These are phyloP conservation scores for Fragaria nilgerrensis DNA, from an alignment of 306 rosid species.

Conservation along the genomic window DNA sequence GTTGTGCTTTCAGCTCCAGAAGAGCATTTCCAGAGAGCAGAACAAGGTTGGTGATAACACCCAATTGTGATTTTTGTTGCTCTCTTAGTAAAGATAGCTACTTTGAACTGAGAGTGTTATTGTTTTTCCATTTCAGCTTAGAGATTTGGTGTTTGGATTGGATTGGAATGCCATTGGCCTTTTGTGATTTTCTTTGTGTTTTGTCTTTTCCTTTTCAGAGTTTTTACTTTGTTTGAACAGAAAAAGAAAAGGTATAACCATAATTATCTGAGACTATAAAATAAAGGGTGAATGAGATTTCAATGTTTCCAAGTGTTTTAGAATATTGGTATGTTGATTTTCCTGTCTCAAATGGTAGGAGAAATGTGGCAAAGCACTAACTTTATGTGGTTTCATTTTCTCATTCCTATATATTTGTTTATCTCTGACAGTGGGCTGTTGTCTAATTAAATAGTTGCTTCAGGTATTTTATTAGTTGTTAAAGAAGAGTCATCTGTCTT, in stretches of 20 bases:
- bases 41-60: constrained; percentile 21
- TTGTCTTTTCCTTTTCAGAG: constrained; percentile 2
- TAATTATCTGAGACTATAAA: not conserved
- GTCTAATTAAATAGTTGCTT: constrained; percentile 43
- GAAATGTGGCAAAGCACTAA: constrained; percentile 43
- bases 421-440: constrained; percentile 29
- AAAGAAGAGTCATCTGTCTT: constrained; percentile 32
- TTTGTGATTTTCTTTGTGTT: constrained; percentile 24
- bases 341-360: constrained; percentile 41
- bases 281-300: constrained; percentile 31
- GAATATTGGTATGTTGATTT: constrained; percentile 23
- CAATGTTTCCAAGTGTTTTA: constrained; percentile 25
- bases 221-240: not conserved
- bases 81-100: constrained; percentile 11
- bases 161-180: constrained; percentile 35
- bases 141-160: constrained; percentile 44
- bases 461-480: constrained; percentile 41
- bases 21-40: not conserved
- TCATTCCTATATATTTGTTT: constrained; percentile 24
- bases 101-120: constrained; percentile 28
- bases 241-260: not conserved
- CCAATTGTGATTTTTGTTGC: constrained; percentile 16
- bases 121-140: constrained; percentile 16
- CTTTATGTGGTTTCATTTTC: constrained; percentile 31
- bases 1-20: constrained; percentile 28